These are phyloP conservation scores for Helicostylum pulchrum DNA, from an alignment of 192 early-diverging fungal species.

Conservation along the genomic window DNA sequence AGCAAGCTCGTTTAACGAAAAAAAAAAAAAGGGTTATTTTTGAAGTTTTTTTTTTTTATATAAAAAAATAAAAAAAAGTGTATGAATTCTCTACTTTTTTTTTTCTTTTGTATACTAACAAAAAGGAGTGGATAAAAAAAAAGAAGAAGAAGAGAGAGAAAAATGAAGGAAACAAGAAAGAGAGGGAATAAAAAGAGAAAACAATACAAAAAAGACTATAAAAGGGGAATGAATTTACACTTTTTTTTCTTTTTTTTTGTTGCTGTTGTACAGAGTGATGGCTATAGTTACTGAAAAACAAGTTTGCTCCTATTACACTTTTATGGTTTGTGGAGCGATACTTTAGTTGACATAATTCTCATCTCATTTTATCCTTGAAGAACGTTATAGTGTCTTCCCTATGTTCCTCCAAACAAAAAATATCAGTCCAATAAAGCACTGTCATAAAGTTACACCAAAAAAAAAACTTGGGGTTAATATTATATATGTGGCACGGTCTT, in stretches of 20 bases:
- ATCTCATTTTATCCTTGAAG: too few species aligned
- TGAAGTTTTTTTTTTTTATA: too few species aligned
- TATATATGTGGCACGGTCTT: not conserved
- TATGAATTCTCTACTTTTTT: not conserved
- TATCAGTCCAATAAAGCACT: not conserved
- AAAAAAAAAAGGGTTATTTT: not conserved
- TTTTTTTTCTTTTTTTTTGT: too few species aligned
- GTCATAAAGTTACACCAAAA: not conserved
- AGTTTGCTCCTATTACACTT: not conserved
- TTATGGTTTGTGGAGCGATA: not conserved
- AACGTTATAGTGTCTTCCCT: too few species aligned
- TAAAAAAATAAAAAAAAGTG: not conserved
- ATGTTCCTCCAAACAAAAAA: too few species aligned
- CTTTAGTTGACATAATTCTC: too few species aligned
- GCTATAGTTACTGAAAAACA: not conserved
- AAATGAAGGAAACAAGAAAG: conserved; percentile 3
- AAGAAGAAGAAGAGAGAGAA: not conserved
- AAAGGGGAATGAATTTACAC: not conserved
- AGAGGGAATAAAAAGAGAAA: conserved; percentile 1
- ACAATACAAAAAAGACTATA: not conserved
- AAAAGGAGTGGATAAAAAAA: not conserved
- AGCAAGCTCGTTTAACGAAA: too few species aligned
- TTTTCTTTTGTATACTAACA: not conserved
- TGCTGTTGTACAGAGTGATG: too few species aligned
- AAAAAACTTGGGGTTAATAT: not conserved